Evolutionary conservation across 1,284 basidiomycete species (phyloP), one percentile per base, ranked within the genome.

Genomic region (Sporisorium sorghi): DNA sequence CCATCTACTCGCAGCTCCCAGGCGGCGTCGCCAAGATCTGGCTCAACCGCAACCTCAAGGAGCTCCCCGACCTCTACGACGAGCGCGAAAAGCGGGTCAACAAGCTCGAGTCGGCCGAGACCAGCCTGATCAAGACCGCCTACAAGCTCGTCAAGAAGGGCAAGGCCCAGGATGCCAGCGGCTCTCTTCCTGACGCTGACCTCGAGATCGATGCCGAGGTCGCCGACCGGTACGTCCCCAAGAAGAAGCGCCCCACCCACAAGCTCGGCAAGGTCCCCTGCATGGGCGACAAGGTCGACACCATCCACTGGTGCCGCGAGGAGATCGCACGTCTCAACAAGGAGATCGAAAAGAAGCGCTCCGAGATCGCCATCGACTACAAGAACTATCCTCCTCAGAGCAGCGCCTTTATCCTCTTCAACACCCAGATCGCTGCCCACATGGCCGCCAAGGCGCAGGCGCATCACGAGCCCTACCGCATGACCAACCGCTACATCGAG

Each of bases 21-120:
- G 93, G 93, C 8, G 93, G 93, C 19, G 91, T 94, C 5, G 90
- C 90, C 76, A 90, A 90, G 64, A 89, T 99, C 33, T 99, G 96
- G 95, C 88, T 98, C 43, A 93, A 93, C 84, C 87, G 87, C 35
- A 89, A 97, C 81, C 87, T 94, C 59, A 91, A 93, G 83, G 90
- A 93, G 3, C 87, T 98, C 11, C 93, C 94, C 5, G 90, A 93
- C 50, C 83, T 93, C 28, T 92, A 91, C 81, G 90, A 94, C 46
- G 90, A 92, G 51, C 91, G 93, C 15, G 85, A 91, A 44, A 88
- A 88, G 24, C 91, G 92, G 3, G 90, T 89, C 80, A 86, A 87
- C 65, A 92, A 93, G 83, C 89, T 98, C 54, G 96, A 99, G 85
- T 88, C 88, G 2, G 94, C 93, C 1, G 93, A 95, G 85, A 91